Conservation (phyloP, 352 stramenopile genomes). For the Phytophthora niederhauseri region DNA sequence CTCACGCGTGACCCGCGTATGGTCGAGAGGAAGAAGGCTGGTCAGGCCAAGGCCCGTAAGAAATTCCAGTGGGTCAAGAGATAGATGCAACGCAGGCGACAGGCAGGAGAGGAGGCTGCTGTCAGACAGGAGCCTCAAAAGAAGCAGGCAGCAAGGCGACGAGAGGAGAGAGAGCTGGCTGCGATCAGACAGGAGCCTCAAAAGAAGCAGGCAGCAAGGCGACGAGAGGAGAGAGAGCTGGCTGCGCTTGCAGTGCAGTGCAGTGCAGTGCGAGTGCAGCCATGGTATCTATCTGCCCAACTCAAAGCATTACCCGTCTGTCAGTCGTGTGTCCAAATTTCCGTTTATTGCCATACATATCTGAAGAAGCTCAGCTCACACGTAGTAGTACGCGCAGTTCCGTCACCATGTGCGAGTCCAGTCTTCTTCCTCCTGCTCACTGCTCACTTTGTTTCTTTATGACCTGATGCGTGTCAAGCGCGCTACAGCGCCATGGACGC, state of each 20-base stretch:
- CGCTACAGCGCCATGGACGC: slow-evolving; percentile 84
- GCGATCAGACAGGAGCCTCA: slow-evolving; percentile 5
- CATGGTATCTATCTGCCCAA: slow-evolving; percentile 12
- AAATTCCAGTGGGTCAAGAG: slow-evolving; percentile 98
- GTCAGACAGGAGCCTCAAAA: slow-evolving; percentile 18
- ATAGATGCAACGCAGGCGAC: slow-evolving; percentile 70
- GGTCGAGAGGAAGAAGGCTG: slow-evolving; percentile 97
- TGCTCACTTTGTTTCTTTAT: slow-evolving; percentile 8
- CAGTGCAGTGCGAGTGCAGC: slow-evolving; percentile 3
- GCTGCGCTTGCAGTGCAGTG: neutral
- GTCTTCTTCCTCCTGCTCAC: slow-evolving; percentile 10
- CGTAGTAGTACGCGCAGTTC: neutral
- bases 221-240: slow-evolving; percentile 7
- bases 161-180: slow-evolving; percentile 5
- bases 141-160: slow-evolving; percentile 16
- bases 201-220: slow-evolving; percentile 17
- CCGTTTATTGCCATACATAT: slow-evolving; percentile 46
- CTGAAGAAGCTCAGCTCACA: slow-evolving; percentile 16
- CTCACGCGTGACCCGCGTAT: slow-evolving; percentile 95
- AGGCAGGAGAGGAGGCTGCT: slow-evolving; percentile 23
- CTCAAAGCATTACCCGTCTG: slow-evolving; percentile 22
- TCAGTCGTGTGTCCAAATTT: slow-evolving; percentile 17
- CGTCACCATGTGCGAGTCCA: neutral
- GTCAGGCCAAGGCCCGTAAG: slow-evolving; percentile 96
- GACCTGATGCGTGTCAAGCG: slow-evolving; percentile 12